Percentiles rank a stretch among this genome's conserved stretches.
Evolutionary conservation across 2,329 filamentous ascomycete genomes (phyloP).

Genomic region (Dothideomycetes sp.): DNA sequence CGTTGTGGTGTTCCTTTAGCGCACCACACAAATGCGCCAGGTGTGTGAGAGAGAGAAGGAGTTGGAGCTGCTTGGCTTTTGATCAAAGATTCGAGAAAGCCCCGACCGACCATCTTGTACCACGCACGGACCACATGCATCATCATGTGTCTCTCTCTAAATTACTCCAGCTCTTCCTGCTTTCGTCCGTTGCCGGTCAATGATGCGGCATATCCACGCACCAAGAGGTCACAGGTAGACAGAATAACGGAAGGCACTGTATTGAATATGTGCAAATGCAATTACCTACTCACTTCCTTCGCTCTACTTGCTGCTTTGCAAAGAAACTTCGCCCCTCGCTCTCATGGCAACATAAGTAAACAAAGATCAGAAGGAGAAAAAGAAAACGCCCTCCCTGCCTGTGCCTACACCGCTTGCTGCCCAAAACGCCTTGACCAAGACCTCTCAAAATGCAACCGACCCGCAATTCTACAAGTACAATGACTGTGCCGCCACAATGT

Average conservation of each 20-base stretch:
- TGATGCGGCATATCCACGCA: no score
- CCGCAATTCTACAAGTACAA: conserved; percentile 60
- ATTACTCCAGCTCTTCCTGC: no score
- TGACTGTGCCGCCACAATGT: conserved; percentile 91
- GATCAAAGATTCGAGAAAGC: conserved; percentile 8
- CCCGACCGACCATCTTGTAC: background rate
- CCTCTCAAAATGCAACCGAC: background rate
- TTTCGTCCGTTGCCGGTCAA: no score
- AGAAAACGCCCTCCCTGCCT: conserved; percentile 6
- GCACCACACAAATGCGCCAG: conserved; percentile 12
- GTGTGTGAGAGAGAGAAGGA: background rate
- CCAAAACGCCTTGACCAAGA: conserved; percentile 4
- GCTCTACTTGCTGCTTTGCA: no score
- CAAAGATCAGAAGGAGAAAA: no score
- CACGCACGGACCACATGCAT: conserved; percentile 1
- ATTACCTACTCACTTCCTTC: no score
- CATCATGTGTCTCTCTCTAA: conserved; percentile 11
- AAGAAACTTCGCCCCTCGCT: no score
- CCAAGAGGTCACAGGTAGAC: no score
- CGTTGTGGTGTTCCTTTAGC: background rate
- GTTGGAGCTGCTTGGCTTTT: background rate
- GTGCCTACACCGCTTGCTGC: conserved; percentile 1
- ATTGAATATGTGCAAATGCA: no score
- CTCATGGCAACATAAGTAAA: no score
- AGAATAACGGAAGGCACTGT: no score